Base-by-base conservation (phyloP, 306 rosid genomes). In the Arachis stenosperma region DNA sequence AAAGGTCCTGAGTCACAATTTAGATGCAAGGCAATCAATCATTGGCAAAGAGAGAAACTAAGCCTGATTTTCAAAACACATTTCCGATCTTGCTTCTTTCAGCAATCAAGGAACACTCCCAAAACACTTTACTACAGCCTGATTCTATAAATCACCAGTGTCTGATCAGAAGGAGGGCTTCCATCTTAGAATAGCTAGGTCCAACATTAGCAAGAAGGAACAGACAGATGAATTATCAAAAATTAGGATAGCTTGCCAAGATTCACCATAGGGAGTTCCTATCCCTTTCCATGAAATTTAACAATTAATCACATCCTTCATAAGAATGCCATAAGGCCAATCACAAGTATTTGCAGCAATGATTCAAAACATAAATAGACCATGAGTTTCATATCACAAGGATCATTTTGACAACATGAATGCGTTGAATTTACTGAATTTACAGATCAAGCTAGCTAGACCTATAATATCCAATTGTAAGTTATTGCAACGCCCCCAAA, bases 331-430 rank as follows among this genome's bases (percentile, higher is more conserved):
- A 13, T 29, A 42, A 70, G 64, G 43, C 59, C 44, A 50, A 12
- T n/a, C 29, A 63, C 60, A 62, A 54, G 71, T 36, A 43, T 17
- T 47, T 5, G 11, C 27, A 70, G 70, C 52, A n/a, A 33, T 14
- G 66, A 43, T 8, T 29, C 8, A 11, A 30, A 59, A 12, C 65
- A 59, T 22, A 22, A 73, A 61, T 51, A 73, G 57, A 22, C 65
- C 42, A 39, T 42, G 47, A 52, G 67, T 70, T 52, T 52, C 66
- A 53, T 40, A 56, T 79, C 27, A 67, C 75, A 60, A 52, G 59
- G 73, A 42, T 79, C 47, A 52, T 41, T 52, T 53, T 44, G 52
- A 42, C 60, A 54, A 39, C 51, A 14, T 42, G 51, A 9, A 44
- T 13, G 51, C 8, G 36, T 1, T 67, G 67, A 51, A 46, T 17